Conservation (phyloP, 495 filamentous ascomycete species). For the Penicillium ochrochloron region DNA sequence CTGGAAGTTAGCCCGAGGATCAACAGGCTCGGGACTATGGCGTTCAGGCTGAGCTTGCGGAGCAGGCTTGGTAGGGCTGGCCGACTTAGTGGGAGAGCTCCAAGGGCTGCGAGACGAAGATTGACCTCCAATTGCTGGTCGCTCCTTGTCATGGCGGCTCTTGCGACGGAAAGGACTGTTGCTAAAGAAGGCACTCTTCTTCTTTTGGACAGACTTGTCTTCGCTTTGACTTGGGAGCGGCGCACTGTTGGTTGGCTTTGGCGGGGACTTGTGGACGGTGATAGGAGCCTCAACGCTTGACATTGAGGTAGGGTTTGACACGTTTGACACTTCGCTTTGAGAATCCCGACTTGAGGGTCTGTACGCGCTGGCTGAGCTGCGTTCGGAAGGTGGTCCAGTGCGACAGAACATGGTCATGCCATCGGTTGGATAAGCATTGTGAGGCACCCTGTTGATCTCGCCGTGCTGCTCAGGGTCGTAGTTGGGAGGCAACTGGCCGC, state of each 20-base stretch:
- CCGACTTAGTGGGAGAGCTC: slow-evolving; percentile 43
- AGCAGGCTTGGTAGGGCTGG: slow-evolving; percentile 39
- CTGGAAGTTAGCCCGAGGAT: slow-evolving; percentile 90
- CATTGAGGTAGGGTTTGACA: slow-evolving; percentile 86
- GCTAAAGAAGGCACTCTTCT: slow-evolving; percentile 92
- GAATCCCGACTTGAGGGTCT: slow-evolving; percentile 88
- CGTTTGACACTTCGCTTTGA: slow-evolving; percentile 88
- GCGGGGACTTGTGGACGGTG: slow-evolving; percentile 69
- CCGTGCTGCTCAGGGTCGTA: slow-evolving; percentile 62
- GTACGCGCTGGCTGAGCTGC: slow-evolving; percentile 75
- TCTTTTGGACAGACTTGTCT: slow-evolving; percentile 76
- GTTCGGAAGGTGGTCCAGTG: slow-evolving; percentile 81
- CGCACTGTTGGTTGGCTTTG: slow-evolving; percentile 62
- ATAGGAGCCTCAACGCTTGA: slow-evolving; percentile 69
- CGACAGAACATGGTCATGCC: slow-evolving; percentile 99
- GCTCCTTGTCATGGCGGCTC: slow-evolving; percentile 84
- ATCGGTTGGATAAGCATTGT: slow-evolving; percentile 93
- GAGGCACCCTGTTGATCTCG: slow-evolving; percentile 73
- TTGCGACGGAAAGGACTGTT: slow-evolving; percentile 95
- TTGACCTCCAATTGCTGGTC: slow-evolving; percentile 34
- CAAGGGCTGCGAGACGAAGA: slow-evolving; percentile 33
- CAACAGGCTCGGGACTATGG: slow-evolving; percentile 84
- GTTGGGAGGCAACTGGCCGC: slow-evolving; percentile 53
- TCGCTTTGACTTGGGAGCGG: slow-evolving; percentile 49
- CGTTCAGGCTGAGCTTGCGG: slow-evolving; percentile 29